Percentiles rank a stretch among this genome's conserved stretches.
Conservation (phyloP, 1,139 yeast species). For the Groenewaldozyma sp. region DNA sequence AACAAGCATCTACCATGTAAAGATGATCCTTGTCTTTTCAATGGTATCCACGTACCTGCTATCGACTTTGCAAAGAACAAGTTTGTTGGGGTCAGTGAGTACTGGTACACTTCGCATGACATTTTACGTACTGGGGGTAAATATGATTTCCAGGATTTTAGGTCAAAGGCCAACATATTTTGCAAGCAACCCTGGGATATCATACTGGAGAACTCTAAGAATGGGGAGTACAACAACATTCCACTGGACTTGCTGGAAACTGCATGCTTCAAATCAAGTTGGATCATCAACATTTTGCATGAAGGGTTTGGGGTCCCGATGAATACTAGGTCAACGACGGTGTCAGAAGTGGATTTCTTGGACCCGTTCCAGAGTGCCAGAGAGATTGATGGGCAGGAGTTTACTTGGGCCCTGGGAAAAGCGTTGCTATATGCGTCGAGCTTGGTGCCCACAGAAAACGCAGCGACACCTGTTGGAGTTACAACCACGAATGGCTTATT, state of each 20-base stretch:
- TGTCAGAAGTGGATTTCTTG: conserved; percentile 15
- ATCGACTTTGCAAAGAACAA: conserved; percentile 57
- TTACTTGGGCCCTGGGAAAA: conserved; percentile 79
- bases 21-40: conserved; percentile 36
- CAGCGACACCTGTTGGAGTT: conserved; percentile 14
- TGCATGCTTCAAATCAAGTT: conserved; percentile 62
- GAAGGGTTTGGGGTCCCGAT: conserved; percentile 69
- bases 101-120: conserved; percentile 62
- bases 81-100: conserved; percentile 73
- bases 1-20: conserved; percentile 33
- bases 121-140: conserved; percentile 34
- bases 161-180: conserved; percentile 37
- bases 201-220: conserved; percentile 27
- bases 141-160: conserved; percentile 35
- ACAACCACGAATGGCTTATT: background rate
- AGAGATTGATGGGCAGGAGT: conserved; percentile 51
- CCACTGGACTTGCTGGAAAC: conserved; percentile 38
- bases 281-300: conserved; percentile 66
- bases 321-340: conserved; percentile 1
- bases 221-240: conserved; percentile 27
- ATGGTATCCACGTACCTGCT: conserved; percentile 44
- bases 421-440: conserved; percentile 53
- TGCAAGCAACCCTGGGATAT: conserved; percentile 41
- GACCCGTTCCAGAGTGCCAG: conserved; percentile 49
- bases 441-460: conserved; percentile 15